phyloP scores from a whole-genome alignment of 495 filamentous ascomycete genomes.

The Daldinia decipiens region DNA sequence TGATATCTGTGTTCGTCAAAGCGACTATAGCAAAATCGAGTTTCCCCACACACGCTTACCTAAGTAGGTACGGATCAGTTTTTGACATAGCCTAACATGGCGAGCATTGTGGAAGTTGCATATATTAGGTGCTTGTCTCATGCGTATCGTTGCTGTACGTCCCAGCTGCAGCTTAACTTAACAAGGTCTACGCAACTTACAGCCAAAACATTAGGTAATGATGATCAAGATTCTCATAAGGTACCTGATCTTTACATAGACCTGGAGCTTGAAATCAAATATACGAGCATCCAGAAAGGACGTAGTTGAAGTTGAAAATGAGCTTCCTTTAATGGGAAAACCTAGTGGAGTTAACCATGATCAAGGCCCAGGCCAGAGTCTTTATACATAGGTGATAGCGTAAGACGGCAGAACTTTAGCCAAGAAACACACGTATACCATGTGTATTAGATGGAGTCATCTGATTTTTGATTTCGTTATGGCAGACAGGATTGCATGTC shows the following conservation, averaged over 20 bases:
- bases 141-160: too few species aligned
- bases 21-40: too few species aligned
- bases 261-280: background rate
- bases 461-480: too few species aligned
- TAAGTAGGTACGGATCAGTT: too few species aligned
- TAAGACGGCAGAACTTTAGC: background rate
- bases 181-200: too few species aligned
- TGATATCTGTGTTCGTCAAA: background rate
- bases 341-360: background rate
- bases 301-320: background rate
- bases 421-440: background rate
- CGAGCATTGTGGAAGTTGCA: too few species aligned
- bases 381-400: background rate
- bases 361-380: background rate
- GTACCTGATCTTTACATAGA: background rate
- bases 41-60: background rate
- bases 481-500: background rate
- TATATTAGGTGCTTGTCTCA: too few species aligned
- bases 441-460: too few species aligned
- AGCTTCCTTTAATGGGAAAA: background rate
- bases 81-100: too few species aligned
- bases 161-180: too few species aligned
- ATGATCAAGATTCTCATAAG: background rate
- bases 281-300: background rate
- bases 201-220: background rate